phyloP scores from a whole-genome alignment of 148 eudicot species.

The Silene conica region DNA sequence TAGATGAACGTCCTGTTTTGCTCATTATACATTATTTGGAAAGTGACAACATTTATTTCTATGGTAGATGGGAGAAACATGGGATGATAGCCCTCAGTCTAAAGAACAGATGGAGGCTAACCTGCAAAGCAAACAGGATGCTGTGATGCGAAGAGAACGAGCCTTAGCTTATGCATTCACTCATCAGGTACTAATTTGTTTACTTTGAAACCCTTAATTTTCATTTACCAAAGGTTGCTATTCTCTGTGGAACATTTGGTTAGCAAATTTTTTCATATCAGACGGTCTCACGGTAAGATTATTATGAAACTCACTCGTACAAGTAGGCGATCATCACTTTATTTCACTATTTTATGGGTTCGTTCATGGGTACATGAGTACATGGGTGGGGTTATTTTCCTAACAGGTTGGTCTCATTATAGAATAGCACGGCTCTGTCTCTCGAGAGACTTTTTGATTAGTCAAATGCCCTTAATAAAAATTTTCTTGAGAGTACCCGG shows the following conservation, averaged over 20 bases:
- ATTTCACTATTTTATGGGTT: too few species aligned
- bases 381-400: too few species aligned
- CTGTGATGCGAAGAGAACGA: conserved; percentile 77
- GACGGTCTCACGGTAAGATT: too few species aligned
- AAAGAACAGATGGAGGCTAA: conserved; percentile 73
- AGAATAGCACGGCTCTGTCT: too few species aligned
- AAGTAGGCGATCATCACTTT: background rate
- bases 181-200: conserved; percentile 53
- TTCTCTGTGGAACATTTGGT: background rate
- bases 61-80: conserved; percentile 56
- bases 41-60: background rate
- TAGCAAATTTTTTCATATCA: background rate
- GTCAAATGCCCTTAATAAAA: too few species aligned
- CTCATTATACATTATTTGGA: background rate
- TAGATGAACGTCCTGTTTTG: background rate
- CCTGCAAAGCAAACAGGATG: conserved; percentile 65
- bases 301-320: background rate
- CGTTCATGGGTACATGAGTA: background rate
- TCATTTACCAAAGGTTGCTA: background rate
- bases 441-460: too few species aligned
- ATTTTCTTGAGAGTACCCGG: too few species aligned
- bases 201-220: background rate
- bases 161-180: conserved; percentile 85
- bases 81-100: conserved; percentile 71
- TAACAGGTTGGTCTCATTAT: background rate